phyloP scores from a whole-genome alignment of 2,329 filamentous ascomycete species.

The Cadophora malorum region DNA sequence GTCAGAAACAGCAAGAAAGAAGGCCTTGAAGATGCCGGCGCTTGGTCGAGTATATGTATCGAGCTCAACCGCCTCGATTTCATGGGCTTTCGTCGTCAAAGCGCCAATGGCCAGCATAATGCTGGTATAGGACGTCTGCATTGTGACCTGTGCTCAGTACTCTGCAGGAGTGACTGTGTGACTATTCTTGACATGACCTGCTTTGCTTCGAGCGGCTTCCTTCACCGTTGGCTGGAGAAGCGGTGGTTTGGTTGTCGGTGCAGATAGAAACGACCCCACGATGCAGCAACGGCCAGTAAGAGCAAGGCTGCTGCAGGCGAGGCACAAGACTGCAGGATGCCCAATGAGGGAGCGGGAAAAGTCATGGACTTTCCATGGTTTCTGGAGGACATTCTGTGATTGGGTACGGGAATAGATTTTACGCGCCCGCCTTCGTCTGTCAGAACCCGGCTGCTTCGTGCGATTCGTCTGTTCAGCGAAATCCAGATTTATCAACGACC shows the following conservation, averaged over 20 bases:
- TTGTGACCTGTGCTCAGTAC: constrained; percentile 42
- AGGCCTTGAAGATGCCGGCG: constrained; percentile 38
- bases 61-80: constrained; percentile 21
- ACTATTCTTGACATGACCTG: constrained; percentile 33
- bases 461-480: constrained; percentile 37
- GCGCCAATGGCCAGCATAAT: constrained; percentile 41
- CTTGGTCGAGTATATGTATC: constrained; percentile 45
- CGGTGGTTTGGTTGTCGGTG: constrained; percentile 31
- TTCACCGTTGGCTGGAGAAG: constrained; percentile 35
- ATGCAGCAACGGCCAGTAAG: constrained; percentile 30
- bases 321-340: constrained; percentile 23
- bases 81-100: constrained; percentile 35
- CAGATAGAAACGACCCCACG: constrained; percentile 28
- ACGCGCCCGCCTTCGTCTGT: constrained; percentile 34
- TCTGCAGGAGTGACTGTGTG: constrained; percentile 42
- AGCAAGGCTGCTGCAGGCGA: constrained; percentile 23
- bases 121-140: constrained; percentile 35
- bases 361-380: constrained; percentile 23
- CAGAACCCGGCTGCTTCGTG: constrained; percentile 22
- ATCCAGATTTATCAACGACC: constrained; percentile 21
- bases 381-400: constrained; percentile 26
- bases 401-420: constrained; percentile 35
- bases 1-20: constrained; percentile 40
- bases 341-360: constrained; percentile 31
- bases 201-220: constrained; percentile 27